Evolutionary conservation across 164 flowering plant species (phyloP), one percentile per base, ranked within the genome.

Genomic region (Taxillus chinensis): DNA sequence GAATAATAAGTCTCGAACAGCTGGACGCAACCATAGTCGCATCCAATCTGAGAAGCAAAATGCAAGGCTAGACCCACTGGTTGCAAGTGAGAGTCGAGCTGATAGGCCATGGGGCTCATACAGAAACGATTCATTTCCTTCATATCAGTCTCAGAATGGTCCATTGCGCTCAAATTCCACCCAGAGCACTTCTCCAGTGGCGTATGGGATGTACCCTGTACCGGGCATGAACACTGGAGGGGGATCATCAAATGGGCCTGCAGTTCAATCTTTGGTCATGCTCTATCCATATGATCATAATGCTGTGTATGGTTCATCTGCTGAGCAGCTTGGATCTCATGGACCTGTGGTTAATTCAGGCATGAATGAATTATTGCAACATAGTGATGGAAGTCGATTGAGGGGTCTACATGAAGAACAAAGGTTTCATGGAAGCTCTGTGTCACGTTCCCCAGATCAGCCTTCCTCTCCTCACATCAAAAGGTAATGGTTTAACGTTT

Each of bases 281-380:
- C 41, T 90, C 4, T 90, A 84, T 74, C 84, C 99, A 10, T 87
- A 86, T 79, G 96, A 87, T 60, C 83, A 81, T 54, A 82, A 74
- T 68, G 58, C 71, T 45, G 72, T 73, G 43, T 86, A 80, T 74
- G 77, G 68, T 67, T 63, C 85, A 53, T 67, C 76, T 43, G 66
- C 84, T 6, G 95, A 90, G 50, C 96, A 86, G 68, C 86, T 86
- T 58, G 96, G 95, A 13, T 85, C 97, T 58, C 79, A 85, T 61
- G 86, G 96, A 27, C 87, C 80, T n/a, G 77, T 79, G 64, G 87
- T 78, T 57, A 74, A 79, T 45, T 70, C 88, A 12, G 77, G 78
- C 57, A 43, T 57, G 55, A 81, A 77, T 68, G 87, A 82, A 41
- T 71, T 53, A 60, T 62, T 83, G 38, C 87, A 77, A 48, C 64